phyloP scores from a whole-genome alignment of 441 rosid genomes.

The Populus tomentosa region DNA sequence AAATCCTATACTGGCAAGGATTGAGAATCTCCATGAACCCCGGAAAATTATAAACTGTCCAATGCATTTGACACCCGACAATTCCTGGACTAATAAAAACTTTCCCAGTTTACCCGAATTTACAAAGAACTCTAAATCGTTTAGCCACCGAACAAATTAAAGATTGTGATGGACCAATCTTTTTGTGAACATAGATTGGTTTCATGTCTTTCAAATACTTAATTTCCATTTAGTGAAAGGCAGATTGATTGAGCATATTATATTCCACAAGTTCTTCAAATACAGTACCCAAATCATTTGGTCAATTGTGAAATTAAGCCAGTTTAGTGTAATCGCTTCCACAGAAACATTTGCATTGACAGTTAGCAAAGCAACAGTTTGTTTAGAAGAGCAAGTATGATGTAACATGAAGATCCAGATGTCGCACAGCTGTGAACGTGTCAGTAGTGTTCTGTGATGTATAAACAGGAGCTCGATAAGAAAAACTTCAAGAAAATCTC shows the following conservation, averaged over 20 bases:
- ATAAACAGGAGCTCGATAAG: background rate
- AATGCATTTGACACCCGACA: background rate
- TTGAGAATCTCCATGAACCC: background rate
- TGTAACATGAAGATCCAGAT: background rate
- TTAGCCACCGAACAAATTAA: no score
- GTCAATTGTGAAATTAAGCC: background rate
- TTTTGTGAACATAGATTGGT: no score
- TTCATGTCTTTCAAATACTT: no score
- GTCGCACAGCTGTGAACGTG: background rate
- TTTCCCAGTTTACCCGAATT: no score
- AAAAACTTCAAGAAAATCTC: background rate
- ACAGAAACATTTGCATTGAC: background rate
- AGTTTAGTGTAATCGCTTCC: background rate
- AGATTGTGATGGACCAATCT: no score
- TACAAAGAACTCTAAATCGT: no score
- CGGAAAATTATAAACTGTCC: background rate
- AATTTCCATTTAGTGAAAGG: background rate
- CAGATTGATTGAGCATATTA: background rate
- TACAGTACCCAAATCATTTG: background rate
- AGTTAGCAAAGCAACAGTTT: no score
- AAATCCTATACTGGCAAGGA: background rate
- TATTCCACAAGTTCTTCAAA: background rate
- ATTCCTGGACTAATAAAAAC: background rate
- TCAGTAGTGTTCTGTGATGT: background rate
- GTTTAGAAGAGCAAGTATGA: background rate